A percentile compares a stretch with the other conserved stretches of the same genome.
Conservation (phyloP, 2,329 filamentous ascomycete species). For the Penicillium oxalicum region DNA sequence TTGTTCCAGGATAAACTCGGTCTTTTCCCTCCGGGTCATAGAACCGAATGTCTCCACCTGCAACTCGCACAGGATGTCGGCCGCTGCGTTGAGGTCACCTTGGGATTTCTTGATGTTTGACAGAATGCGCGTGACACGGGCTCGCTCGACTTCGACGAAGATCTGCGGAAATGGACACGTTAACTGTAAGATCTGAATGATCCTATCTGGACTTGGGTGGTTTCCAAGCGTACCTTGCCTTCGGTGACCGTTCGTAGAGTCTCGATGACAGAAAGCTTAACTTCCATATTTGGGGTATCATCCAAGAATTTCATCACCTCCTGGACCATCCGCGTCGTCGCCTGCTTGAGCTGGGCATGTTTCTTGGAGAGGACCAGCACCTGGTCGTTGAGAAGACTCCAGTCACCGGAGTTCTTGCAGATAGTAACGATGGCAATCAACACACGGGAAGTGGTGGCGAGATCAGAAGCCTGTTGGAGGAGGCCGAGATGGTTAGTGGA, state of each 20-base stretch:
- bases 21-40: constrained; percentile 96
- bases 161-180: constrained; percentile 51
- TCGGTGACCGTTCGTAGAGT: constrained; percentile 93
- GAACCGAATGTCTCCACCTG: constrained; percentile 99
- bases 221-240: constrained; percentile 62
- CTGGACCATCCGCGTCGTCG: constrained; percentile 98
- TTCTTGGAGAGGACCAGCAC: constrained; percentile 96
- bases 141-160: constrained; percentile 97
- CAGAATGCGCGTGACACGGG: constrained; percentile 87
- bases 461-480: constrained; percentile 72
- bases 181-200: background rate
- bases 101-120: constrained; percentile 97
- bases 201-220: too few species aligned
- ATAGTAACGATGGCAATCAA: constrained; percentile 85
- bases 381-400: constrained; percentile 94
- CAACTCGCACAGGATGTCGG: constrained; percentile 90
- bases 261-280: constrained; percentile 89
- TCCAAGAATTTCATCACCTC: constrained; percentile 88
- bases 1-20: constrained; percentile 95
- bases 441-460: constrained; percentile 86
- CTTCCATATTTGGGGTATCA: constrained; percentile 74
- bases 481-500: constrained; percentile 3
- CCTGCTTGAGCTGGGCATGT: constrained; percentile 98
- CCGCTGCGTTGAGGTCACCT: constrained; percentile 82
- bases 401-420: constrained; percentile 88